Evolutionary conservation across 306 rosid genomes (phyloP), one percentile per base, ranked within the genome.

Genomic region (Spatholobus suberectus): DNA sequence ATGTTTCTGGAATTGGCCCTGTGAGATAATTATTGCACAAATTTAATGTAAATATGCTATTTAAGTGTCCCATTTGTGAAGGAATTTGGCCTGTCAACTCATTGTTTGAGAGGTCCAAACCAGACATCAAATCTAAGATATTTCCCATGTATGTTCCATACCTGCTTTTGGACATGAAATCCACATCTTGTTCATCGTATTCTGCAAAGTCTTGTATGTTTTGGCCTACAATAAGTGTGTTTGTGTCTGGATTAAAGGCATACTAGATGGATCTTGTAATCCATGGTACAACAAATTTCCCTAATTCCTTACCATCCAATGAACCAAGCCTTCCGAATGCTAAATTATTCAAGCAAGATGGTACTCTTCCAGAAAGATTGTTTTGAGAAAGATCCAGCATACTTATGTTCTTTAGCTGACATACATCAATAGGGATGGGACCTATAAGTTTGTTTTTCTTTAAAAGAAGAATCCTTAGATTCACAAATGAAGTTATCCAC

Each of bases 371-470:
- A 23, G 40, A 80, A 58, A 70, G 26, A 3, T 18, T 27, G 41
- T 70, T 80, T 20, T 44, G 17, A 15, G 86, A 83, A 8, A 83
- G 47, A 49, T 71, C 83, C 21, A 83, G 3, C 5, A 77, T 29
- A 1, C 37, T 40, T 1, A 83, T 51, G 9, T 61, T 77, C 74
- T 15, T 55, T 1, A 83, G 66, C 5, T 18, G 2, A n/a, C 80
- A 83, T 0, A 78, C 4, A 1, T 78, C 75, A 6, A 1, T 5
- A 4, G 83, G 80, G 46, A 84, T 73, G 1, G 8, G 2, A 14
- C 83, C 87, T 32, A 52, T 75, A 13, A 84, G 51, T 61, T 38
- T 38, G 35, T 84, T 84, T 35, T 5, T 59, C 23, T 47, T 78
- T 1, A 84, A 17, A 23, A 71, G 37, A 32, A 84, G 69, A 65